These are phyloP conservation scores for Peronospora farinosa DNA, from an alignment of 352 stramenopile species.

Conservation along the genomic window DNA sequence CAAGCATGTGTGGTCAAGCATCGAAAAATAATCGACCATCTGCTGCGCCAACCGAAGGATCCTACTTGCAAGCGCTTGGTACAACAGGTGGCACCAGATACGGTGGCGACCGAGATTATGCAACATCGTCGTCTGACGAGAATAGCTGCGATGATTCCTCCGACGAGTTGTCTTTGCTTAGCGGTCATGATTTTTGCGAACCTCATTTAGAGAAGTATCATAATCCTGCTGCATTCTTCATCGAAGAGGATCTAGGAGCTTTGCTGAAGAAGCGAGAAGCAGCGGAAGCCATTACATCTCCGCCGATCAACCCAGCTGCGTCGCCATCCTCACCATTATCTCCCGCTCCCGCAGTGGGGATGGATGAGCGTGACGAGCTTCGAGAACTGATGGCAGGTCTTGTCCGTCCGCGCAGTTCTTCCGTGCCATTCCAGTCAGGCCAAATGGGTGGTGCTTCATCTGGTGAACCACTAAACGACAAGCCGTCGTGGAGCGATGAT, in stretches of 20 bases:
- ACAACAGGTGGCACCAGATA: conserved; percentile 25
- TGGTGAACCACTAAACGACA: conserved; percentile 28
- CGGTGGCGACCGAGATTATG: conserved; percentile 25
- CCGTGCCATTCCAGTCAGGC: conserved; percentile 40
- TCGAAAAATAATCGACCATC: too few species aligned
- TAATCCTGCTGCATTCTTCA: conserved; percentile 26
- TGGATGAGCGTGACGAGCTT: conserved; percentile 49
- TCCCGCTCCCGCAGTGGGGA: conserved; percentile 7
- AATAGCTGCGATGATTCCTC: conserved; percentile 31
- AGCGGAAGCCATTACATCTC: conserved; percentile 3
- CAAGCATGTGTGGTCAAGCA: too few species aligned
- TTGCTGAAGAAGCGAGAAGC: conserved; percentile 29
- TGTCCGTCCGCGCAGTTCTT: conserved; percentile 56
- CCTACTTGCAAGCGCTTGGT: conserved; percentile 25
- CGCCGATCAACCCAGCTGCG: conserved; percentile 7
- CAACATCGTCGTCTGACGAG: conserved; percentile 31
- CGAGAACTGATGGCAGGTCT: conserved; percentile 55
- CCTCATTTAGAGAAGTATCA: conserved; percentile 30
- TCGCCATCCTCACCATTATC: conserved; percentile 18
- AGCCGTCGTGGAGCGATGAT: conserved; percentile 58
- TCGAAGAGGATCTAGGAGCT: conserved; percentile 33
- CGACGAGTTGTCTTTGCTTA: conserved; percentile 33
- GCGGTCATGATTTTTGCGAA: conserved; percentile 23
- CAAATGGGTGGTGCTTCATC: conserved; percentile 34
- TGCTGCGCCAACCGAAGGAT: conserved; percentile 9